These are phyloP conservation scores for Blastobotrys americana DNA, from an alignment of 805 yeast genomes.

Conservation along the genomic window DNA sequence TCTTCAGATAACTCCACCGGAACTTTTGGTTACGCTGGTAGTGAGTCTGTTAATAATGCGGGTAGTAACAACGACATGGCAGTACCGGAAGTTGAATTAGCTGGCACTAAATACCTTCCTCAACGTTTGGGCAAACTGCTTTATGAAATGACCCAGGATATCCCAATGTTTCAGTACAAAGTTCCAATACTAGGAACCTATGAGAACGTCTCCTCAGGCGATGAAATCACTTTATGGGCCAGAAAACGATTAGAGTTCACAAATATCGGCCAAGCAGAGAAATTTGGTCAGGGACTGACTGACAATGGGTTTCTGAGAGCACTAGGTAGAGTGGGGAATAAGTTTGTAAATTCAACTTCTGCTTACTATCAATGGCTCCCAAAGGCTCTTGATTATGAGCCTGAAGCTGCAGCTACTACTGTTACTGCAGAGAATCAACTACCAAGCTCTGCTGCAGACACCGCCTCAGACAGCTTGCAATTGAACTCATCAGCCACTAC, in stretches of 20 bases:
- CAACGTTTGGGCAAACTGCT: slow-evolving; percentile 38
- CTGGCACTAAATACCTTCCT: slow-evolving; percentile 29
- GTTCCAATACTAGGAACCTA: slow-evolving; percentile 66
- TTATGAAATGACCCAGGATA: slow-evolving; percentile 35
- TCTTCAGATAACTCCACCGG: slow-evolving; percentile 2
- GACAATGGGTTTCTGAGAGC: slow-evolving; percentile 51
- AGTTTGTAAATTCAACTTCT: slow-evolving; percentile 62
- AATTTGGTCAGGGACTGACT: slow-evolving; percentile 67
- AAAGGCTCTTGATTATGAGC: slow-evolving; percentile 35
- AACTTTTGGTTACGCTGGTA: slow-evolving; percentile 2
- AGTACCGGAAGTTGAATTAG: slow-evolving; percentile 17
- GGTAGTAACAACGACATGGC: not conserved
- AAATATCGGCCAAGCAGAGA: slow-evolving; percentile 57
- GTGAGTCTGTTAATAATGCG: not conserved
- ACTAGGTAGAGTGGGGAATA: slow-evolving; percentile 49
- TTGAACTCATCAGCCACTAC: not conserved
- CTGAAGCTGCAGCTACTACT: not conserved
- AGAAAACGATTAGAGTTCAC: slow-evolving; percentile 42
- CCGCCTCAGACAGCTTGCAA: not conserved
- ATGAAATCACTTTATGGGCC: slow-evolving; percentile 52
- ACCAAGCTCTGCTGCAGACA: not conserved
- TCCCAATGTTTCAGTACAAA: slow-evolving; percentile 48
- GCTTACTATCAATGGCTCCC: slow-evolving; percentile 73
- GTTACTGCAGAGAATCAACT: slow-evolving; percentile 1
- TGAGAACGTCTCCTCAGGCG: slow-evolving; percentile 53